Percentiles rank a stretch among this genome's conserved stretches.
Conservation (phyloP, 441 rosid species). For the Iberis amara region DNA sequence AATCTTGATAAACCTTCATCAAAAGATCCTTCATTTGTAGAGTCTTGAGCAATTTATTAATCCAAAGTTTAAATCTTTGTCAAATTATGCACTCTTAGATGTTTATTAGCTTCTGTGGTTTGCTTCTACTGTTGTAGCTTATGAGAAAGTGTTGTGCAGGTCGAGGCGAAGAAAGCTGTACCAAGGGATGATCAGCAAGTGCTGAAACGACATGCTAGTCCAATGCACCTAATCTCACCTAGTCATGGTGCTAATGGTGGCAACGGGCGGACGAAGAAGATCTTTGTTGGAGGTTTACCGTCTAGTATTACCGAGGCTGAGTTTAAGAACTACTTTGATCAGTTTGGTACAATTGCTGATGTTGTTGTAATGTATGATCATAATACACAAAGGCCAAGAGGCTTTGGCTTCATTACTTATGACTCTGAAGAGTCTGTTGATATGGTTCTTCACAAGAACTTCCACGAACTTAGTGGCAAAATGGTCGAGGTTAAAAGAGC, state of each 20-base stretch:
- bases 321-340: conserved; percentile 63
- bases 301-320: conserved; percentile 54
- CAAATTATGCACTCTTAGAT: background rate
- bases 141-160: no score
- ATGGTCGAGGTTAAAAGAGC: conserved; percentile 76
- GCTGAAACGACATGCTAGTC: conserved; percentile 37
- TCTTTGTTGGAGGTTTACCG: conserved; percentile 68
- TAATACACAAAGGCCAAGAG: conserved; percentile 70
- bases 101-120: no score
- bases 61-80: background rate
- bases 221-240: conserved; percentile 27
- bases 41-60: background rate
- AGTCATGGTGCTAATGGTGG: conserved; percentile 37
- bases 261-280: conserved; percentile 48
- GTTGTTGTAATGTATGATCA: conserved; percentile 74
- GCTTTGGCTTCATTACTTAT: conserved; percentile 66
- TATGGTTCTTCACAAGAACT: conserved; percentile 49
- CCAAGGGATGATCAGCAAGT: conserved; percentile 58
- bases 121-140: no score
- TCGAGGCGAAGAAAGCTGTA: conserved; percentile 72
- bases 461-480: conserved; percentile 64
- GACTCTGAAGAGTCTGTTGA: conserved; percentile 64
- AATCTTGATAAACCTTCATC: no score
- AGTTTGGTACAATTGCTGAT: conserved; percentile 55
- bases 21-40: no score